phyloP scores from a whole-genome alignment of 1,284 basidiomycete species.

The Athelia sp. region DNA sequence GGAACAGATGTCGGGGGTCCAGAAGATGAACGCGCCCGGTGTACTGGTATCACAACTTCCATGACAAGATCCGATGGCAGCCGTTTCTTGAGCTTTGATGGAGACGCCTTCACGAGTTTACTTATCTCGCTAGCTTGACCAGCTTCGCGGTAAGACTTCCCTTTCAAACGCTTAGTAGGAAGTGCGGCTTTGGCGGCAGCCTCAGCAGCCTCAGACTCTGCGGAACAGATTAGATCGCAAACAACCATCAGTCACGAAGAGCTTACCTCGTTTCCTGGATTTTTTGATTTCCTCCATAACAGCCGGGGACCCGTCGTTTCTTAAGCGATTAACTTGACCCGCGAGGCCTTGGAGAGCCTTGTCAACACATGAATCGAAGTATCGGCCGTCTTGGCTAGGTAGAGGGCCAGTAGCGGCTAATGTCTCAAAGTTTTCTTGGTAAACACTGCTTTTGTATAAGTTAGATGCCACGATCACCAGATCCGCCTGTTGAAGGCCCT shows the following conservation, averaged over 20 bases:
- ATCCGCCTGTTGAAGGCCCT: constrained; percentile 77
- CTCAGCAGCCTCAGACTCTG: constrained; percentile 32
- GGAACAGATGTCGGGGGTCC: constrained; percentile 1
- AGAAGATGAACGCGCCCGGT: constrained; percentile 9
- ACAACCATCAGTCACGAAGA: constrained; percentile 1
- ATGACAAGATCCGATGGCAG: constrained; percentile 38
- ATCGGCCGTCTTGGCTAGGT: constrained; percentile 74
- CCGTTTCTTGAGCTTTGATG: constrained; percentile 18
- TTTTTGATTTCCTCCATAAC: constrained; percentile 61
- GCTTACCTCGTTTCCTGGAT: constrained; percentile 53
- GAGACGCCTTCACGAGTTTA: constrained; percentile 7
- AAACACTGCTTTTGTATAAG: constrained; percentile 74
- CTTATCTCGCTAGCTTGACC: constrained; percentile 29
- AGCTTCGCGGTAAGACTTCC: constrained; percentile 62
- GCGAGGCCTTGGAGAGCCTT: constrained; percentile 54
- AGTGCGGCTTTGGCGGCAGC: constrained; percentile 42
- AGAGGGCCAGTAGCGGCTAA: constrained; percentile 65
- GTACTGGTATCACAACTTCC: constrained; percentile 47
- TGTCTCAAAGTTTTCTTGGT: constrained; percentile 70
- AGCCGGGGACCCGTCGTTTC: constrained; percentile 53
- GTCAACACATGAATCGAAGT: constrained; percentile 79
- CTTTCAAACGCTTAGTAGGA: constrained; percentile 66
- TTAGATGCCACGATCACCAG: constrained; percentile 86
- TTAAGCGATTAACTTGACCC: constrained; percentile 63
- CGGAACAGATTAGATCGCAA: constrained; percentile 8